Conservation (phyloP, 805 yeast species). For the Vanderwaltozyma yarrowii region DNA sequence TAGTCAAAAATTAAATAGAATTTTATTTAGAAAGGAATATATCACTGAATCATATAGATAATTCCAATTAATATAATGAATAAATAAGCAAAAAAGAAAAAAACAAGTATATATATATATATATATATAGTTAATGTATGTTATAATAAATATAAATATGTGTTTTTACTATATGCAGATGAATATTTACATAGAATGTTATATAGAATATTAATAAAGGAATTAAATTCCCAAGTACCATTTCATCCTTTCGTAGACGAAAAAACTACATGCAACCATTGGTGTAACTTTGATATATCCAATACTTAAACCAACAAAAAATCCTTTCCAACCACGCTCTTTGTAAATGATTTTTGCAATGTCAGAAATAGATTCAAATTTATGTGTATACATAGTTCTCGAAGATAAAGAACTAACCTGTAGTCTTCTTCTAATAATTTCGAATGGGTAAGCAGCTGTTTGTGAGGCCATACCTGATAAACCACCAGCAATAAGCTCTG, state of each 20-base stretch:
- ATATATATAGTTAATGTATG: no score
- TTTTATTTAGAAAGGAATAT: no score
- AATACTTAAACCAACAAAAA: constrained; percentile 87
- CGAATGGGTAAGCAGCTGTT: constrained; percentile 95
- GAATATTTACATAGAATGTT: background rate
- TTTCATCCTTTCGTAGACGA: constrained; percentile 85
- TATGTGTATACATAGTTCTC: constrained; percentile 37
- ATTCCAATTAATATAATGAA: no score
- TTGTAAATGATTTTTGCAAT: constrained; percentile 45
- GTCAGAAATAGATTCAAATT: constrained; percentile 25
- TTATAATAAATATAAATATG: no score
- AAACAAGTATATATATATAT: no score
- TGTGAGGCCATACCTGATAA: constrained; percentile 92
- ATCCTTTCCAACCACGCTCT: constrained; percentile 78
- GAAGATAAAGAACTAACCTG: constrained; percentile 82
- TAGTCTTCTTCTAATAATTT: constrained; percentile 87
- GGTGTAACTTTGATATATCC: constrained; percentile 94
- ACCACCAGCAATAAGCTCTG: constrained; percentile 91
- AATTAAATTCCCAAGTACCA: constrained; percentile 49
- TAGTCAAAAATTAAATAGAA: no score
- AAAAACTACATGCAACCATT: constrained; percentile 94
- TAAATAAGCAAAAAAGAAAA: no score
- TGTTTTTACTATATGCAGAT: background rate
- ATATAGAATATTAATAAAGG: no score
- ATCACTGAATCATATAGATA: no score